Evolutionary conservation across 139 green algal genomes (phyloP).

Genomic region (Chlorokybus atmophyticus): DNA sequence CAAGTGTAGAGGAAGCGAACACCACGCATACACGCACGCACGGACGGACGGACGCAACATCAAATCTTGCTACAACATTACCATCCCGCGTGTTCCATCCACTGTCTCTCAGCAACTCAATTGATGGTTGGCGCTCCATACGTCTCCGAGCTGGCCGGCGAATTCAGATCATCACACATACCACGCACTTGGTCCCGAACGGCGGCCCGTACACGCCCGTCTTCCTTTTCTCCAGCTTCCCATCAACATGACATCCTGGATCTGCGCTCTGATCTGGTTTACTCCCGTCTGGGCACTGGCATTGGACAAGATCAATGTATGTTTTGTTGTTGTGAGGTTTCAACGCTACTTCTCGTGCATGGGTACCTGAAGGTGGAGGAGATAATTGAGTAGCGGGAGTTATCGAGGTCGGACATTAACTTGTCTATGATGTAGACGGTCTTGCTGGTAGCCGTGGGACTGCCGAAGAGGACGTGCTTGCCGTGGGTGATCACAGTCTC

Average conservation of each 20-base stretch:
- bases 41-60: too few relatives aligned
- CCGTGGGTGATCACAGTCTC: constrained; percentile 19
- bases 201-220: constrained; percentile 33
- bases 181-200: constrained; percentile 13
- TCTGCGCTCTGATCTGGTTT: constrained; percentile 52
- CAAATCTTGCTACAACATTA: constrained; percentile 30
- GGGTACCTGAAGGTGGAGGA: constrained; percentile 53
- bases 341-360: too few relatives aligned
- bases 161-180: constrained; percentile 41
- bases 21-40: too few relatives aligned
- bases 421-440: constrained; percentile 50
- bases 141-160: constrained; percentile 30
- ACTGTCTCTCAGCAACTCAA: constrained; percentile 39
- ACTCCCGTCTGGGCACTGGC: constrained; percentile 59
- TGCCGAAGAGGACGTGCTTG: constrained; percentile 27
- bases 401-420: constrained; percentile 37
- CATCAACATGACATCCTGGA: constrained; percentile 65
- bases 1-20: too few relatives aligned
- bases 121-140: constrained; percentile 34
- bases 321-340: too few relatives aligned
- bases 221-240: constrained; percentile 32
- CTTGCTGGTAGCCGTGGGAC: constrained; percentile 48
- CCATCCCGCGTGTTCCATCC: constrained; percentile 23
- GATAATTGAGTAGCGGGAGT: constrained; percentile 41
- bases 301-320: too few relatives aligned